Evolutionary conservation across 305 asterid species (phyloP).

Genomic region (Solanum aculeatissimum): DNA sequence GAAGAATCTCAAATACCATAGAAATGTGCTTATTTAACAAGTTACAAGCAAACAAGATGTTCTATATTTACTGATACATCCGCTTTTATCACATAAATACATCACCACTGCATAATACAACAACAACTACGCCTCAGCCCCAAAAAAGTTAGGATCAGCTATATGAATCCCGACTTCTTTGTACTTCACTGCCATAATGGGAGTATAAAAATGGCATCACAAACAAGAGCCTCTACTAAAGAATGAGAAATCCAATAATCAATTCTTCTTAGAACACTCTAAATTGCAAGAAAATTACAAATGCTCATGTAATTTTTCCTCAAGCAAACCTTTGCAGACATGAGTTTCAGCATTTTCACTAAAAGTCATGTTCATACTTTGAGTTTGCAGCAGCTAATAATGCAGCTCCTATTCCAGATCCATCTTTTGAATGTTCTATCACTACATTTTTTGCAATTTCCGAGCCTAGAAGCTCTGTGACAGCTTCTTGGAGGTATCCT

Average conservation of each 20-base stretch:
- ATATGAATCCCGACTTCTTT: neutral
- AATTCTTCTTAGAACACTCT: neutral
- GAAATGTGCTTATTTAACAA: neutral
- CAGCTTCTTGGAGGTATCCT: conserved; percentile 51
- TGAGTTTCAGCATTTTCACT: neutral
- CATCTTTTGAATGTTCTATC: conserved; percentile 71
- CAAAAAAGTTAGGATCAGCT: neutral
- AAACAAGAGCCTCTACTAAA: neutral
- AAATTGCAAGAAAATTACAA: neutral
- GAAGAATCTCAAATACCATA: neutral
- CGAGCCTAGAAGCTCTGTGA: conserved; percentile 46
- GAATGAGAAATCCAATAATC: neutral
- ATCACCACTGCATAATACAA: neutral
- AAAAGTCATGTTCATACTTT: conserved; percentile 32
- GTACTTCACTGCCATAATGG: neutral
- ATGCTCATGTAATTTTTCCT: neutral
- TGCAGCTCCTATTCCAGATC: conserved; percentile 69
- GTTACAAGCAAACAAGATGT: neutral
- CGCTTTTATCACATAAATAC: neutral
- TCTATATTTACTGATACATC: neutral
- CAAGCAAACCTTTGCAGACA: neutral
- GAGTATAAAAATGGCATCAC: neutral
- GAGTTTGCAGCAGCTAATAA: conserved; percentile 80
- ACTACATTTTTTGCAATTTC: conserved; percentile 41
- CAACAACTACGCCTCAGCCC: neutral